A percentile compares a stretch with the other conserved stretches of the same genome.
Conservation (phyloP, 2,329 filamentous ascomycete genomes). For the Exophiala xenobiotica region DNA sequence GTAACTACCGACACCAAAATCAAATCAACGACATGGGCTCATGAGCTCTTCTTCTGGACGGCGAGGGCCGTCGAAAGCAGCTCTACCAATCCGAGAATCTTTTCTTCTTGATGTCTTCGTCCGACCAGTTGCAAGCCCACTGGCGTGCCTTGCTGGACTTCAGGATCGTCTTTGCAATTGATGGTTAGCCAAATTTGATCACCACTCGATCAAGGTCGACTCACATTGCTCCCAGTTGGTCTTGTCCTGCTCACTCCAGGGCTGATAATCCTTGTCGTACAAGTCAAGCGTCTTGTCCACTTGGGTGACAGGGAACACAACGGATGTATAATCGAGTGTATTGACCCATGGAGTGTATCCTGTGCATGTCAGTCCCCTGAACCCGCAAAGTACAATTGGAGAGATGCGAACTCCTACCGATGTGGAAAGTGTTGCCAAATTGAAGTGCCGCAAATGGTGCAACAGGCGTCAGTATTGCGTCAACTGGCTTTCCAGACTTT, state of each 20-base stretch:
- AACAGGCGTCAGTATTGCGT: constrained; percentile 60
- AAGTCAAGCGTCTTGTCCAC: constrained; percentile 45
- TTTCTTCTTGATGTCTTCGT: constrained; percentile 29
- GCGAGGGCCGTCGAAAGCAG: neutral
- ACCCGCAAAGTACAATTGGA: constrained; percentile 37
- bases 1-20: neutral
- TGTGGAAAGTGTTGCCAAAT: neutral
- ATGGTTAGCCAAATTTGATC: constrained; percentile 1
- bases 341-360: constrained; percentile 55
- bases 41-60: neutral
- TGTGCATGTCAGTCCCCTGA: constrained; percentile 36
- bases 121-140: constrained; percentile 28
- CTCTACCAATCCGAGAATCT: constrained; percentile 7
- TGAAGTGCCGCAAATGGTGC: constrained; percentile 61
- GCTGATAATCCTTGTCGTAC: constrained; percentile 35
- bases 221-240: constrained; percentile 46
- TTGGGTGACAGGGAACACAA: constrained; percentile 59
- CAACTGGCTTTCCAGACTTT: neutral
- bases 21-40: neutral
- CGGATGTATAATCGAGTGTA: constrained; percentile 63
- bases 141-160: constrained; percentile 27
- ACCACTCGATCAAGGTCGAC: constrained; percentile 7
- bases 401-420: constrained; percentile 23
- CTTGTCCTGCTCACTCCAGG: constrained; percentile 46
- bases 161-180: constrained; percentile 24